Evolutionary conservation across 768 basidiomycete genomes (phyloP).

Genomic region (Trametopsis cervina): DNA sequence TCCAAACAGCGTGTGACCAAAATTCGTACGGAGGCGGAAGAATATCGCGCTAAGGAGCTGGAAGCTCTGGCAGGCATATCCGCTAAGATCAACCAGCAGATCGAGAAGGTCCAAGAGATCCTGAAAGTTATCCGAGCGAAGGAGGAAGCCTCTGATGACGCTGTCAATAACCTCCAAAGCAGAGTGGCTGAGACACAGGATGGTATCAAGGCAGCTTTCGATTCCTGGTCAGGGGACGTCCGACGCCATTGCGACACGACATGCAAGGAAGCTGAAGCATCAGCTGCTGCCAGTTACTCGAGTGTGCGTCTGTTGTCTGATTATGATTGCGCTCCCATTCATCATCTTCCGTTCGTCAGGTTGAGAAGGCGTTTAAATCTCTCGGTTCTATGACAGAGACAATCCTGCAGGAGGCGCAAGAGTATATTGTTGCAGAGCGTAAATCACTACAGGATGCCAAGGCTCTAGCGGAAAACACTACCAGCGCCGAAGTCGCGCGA

Average conservation of each 20-base stretch:
- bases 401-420: constrained; percentile 49
- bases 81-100: constrained; percentile 48
- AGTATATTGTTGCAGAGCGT: constrained; percentile 50
- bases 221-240: constrained; percentile 49
- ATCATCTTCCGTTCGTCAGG: constrained; percentile 22
- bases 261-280: constrained; percentile 38
- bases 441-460: constrained; percentile 44
- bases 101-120: constrained; percentile 45
- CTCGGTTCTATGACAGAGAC: constrained; percentile 56
- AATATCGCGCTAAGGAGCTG: constrained; percentile 50
- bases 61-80: constrained; percentile 45
- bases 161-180: constrained; percentile 39
- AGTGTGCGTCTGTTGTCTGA: constrained; percentile 26
- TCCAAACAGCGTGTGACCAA: constrained; percentile 46
- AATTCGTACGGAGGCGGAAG: constrained; percentile 49
- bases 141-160: constrained; percentile 47
- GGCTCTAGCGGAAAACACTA: constrained; percentile 37
- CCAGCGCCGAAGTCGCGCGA: constrained; percentile 47
- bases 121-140: constrained; percentile 49
- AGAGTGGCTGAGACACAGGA: constrained; percentile 48
- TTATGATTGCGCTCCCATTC: background rate
- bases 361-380: constrained; percentile 52
- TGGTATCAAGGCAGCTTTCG: constrained; percentile 43
- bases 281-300: constrained; percentile 39
- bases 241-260: constrained; percentile 40